Conservation (phyloP, 345 rosid species). For the Melaleuca quinquenervia region DNA sequence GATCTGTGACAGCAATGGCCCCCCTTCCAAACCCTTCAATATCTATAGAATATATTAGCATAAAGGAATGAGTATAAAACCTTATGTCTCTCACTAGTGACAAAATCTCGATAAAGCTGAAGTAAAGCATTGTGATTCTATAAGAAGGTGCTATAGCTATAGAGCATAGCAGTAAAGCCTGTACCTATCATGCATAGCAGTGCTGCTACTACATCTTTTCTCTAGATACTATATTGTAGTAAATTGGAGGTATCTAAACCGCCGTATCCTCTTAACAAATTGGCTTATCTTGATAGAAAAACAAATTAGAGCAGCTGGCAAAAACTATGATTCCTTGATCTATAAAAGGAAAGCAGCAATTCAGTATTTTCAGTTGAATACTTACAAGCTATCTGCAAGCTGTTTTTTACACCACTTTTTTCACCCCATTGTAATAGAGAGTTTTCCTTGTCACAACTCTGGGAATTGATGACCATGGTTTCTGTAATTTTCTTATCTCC, state of each 20-base stretch:
- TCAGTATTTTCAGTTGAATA: neutral
- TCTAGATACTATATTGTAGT: too few species aligned
- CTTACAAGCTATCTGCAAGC: conserved; percentile 66
- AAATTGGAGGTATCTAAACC: neutral
- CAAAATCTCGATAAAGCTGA: neutral
- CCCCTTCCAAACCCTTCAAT: conserved; percentile 77
- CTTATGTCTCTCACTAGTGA: neutral
- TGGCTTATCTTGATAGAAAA: neutral
- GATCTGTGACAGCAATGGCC: conserved; percentile 55
- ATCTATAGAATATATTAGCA: conserved; percentile 16
- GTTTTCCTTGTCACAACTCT: conserved; percentile 37
- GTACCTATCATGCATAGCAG: neutral
- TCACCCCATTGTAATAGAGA: conserved; percentile 52
- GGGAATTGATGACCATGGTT: conserved; percentile 14
- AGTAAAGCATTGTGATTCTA: neutral
- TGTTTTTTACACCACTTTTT: conserved; percentile 43
- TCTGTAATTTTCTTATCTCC: conserved; percentile 17
- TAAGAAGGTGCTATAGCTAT: neutral
- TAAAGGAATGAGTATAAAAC: neutral
- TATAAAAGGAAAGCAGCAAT: neutral
- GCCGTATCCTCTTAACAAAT: neutral
- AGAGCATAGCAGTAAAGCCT: neutral
- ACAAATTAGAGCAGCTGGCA: neutral
- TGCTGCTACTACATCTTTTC: neutral
- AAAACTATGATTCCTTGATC: neutral